Evolutionary conservation across 768 basidiomycete genomes (phyloP).

Genomic region (Artomyces pyxidatus): DNA sequence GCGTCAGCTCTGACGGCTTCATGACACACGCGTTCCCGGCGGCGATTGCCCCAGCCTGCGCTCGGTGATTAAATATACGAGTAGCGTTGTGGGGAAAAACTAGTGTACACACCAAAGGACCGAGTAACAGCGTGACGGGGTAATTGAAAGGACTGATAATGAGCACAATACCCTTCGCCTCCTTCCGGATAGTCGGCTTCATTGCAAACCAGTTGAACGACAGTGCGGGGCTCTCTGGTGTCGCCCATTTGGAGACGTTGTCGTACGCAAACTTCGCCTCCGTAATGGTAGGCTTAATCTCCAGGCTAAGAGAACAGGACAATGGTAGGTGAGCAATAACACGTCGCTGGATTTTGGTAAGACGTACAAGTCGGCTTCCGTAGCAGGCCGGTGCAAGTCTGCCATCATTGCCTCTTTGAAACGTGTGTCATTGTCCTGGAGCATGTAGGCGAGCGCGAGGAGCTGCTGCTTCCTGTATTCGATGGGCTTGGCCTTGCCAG

Average conservation of each 20-base stretch:
- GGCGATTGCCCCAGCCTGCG: conserved; percentile 28
- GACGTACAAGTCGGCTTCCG: conserved; percentile 49
- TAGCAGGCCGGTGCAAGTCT: conserved; percentile 57
- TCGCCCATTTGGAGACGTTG: conserved; percentile 69
- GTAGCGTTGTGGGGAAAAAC: no score
- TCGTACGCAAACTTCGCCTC: conserved; percentile 49
- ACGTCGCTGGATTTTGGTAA: not conserved
- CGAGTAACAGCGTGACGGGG: conserved; percentile 51
- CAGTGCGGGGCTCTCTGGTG: conserved; percentile 50
- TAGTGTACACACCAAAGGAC: conserved; percentile 54
- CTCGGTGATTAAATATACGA: not conserved
- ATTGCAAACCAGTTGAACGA: conserved; percentile 48
- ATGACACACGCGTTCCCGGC: conserved; percentile 28
- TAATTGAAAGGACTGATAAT: conserved; percentile 74
- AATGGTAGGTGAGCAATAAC: not conserved
- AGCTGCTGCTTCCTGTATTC: conserved; percentile 69
- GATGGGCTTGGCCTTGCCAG: conserved; percentile 60
- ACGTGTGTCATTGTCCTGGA: conserved; percentile 61
- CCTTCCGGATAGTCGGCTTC: conserved; percentile 59
- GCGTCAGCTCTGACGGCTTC: conserved; percentile 30
- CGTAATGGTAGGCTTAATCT: conserved; percentile 42
- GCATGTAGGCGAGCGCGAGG: conserved; percentile 60
- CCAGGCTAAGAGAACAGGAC: conserved; percentile 38
- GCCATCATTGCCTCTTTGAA: conserved; percentile 48
- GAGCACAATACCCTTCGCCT: conserved; percentile 68